Evolutionary conservation across 2,329 filamentous ascomycete species (phyloP).

Genomic region (Diaporthe ampelina): DNA sequence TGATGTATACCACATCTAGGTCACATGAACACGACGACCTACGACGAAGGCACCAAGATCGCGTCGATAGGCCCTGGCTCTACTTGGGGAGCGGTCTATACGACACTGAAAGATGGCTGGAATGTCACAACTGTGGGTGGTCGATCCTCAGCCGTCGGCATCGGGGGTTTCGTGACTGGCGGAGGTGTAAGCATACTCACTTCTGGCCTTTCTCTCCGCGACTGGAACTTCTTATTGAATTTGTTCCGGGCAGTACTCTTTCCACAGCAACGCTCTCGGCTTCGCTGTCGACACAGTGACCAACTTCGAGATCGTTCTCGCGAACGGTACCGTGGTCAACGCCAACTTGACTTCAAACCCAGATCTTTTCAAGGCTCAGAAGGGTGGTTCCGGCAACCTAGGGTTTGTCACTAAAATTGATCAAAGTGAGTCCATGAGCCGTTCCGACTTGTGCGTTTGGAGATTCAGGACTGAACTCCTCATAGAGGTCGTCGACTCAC

Average conservation of each 20-base stretch:
- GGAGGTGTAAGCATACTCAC: constrained; percentile 11
- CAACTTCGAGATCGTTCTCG: constrained; percentile 62
- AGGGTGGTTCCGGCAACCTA: constrained; percentile 60
- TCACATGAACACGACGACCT: constrained; percentile 48
- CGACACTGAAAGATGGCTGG: constrained; percentile 34
- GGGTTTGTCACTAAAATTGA: constrained; percentile 53
- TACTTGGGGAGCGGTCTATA: constrained; percentile 51
- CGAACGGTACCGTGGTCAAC: constrained; percentile 58
- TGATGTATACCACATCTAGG: neutral
- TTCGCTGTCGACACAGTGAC: constrained; percentile 61
- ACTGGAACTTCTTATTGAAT: neutral
- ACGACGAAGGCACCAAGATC: constrained; percentile 47
- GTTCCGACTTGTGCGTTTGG: neutral
- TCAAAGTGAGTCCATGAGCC: constrained; percentile 38
- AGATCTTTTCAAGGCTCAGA: constrained; percentile 61
- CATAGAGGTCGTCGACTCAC: neutral
- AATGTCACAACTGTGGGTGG: constrained; percentile 52
- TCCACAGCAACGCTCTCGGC: constrained; percentile 53
- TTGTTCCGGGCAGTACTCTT: constrained; percentile 62
- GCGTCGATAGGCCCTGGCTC: constrained; percentile 52
- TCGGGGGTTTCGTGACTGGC: constrained; percentile 58
- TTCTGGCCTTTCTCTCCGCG: too few species aligned
- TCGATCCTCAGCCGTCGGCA: constrained; percentile 57
- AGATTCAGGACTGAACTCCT: neutral
- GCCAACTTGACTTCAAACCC: constrained; percentile 53